phyloP scores from a whole-genome alignment of 805 yeast species.

The Kodamaea sagamina region DNA sequence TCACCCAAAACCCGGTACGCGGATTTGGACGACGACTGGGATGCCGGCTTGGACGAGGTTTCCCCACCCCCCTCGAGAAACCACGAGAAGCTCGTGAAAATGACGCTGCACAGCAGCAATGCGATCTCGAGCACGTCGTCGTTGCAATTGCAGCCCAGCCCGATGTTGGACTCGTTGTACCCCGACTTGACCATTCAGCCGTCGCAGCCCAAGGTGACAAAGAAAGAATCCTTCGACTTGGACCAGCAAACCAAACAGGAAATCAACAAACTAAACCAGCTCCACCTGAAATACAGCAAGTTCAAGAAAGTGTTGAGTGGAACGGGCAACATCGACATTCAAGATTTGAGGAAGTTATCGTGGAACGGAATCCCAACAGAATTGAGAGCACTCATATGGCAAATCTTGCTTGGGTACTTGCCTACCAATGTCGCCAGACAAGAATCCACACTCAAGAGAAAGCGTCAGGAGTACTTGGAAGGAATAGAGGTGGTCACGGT shows the following conservation, averaged over 20 bases:
- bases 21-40: conserved; percentile 92
- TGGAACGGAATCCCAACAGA: conserved; percentile 94
- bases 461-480: conserved; percentile 81
- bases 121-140: conserved; percentile 14
- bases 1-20: conserved; percentile 42
- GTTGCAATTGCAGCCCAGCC: conserved; percentile 28
- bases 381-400: conserved; percentile 86
- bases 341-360: conserved; percentile 71
- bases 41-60: conserved; percentile 59
- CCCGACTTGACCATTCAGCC: conserved; percentile 38
- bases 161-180: conserved; percentile 36
- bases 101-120: conserved; percentile 5
- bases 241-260: conserved; percentile 43
- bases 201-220: conserved; percentile 14
- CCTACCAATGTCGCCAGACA: conserved; percentile 85
- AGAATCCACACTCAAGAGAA: conserved; percentile 65
- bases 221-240: conserved; percentile 40
- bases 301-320: conserved; percentile 60
- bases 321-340: conserved; percentile 54
- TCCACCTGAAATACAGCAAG: conserved; percentile 60
- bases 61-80: conserved; percentile 11
- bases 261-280: conserved; percentile 57
- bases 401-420: conserved; percentile 81
- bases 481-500: conserved; percentile 69
- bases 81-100: background rate